Percentiles rank a stretch among this genome's conserved stretches.
These are phyloP conservation scores for Musa troglodytarum DNA, from an alignment of 176 grass and related monocot species.

Conservation along the genomic window DNA sequence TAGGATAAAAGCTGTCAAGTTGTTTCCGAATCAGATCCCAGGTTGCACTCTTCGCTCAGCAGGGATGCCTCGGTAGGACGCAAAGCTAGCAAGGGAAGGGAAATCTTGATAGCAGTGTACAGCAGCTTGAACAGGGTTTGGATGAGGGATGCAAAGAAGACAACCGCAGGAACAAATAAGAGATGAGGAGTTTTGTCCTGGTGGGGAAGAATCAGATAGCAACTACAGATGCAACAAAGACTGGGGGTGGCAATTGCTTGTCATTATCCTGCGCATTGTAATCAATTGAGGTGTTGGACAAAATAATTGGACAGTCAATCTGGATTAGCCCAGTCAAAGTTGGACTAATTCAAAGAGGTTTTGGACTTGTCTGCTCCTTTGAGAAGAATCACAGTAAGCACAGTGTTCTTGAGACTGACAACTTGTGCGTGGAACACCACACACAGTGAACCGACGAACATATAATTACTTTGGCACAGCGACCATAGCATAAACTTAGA, in stretches of 20 bases:
- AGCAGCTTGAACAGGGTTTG: not conserved
- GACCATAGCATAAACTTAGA: not conserved
- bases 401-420: not conserved
- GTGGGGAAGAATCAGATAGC: constrained; percentile 1
- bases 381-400: constrained; percentile 1
- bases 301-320: not conserved
- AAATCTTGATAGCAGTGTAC: too few relatives aligned
- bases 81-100: too few relatives aligned
- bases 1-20: not conserved
- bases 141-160: not conserved
- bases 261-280: not conserved
- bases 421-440: not conserved
- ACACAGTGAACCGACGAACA: not conserved
- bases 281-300: not conserved
- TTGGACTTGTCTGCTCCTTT: not conserved
- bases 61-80: too few relatives aligned
- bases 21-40: not conserved
- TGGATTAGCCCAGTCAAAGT: constrained; percentile 5
- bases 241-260: not conserved
- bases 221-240: not conserved
- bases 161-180: not conserved
- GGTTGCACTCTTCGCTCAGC: too few relatives aligned
- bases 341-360: not conserved
- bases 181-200: not conserved
- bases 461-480: not conserved